Base-by-base conservation (phyloP, 352 stramenopile genomes). In the Lagenidium giganteum region DNA sequence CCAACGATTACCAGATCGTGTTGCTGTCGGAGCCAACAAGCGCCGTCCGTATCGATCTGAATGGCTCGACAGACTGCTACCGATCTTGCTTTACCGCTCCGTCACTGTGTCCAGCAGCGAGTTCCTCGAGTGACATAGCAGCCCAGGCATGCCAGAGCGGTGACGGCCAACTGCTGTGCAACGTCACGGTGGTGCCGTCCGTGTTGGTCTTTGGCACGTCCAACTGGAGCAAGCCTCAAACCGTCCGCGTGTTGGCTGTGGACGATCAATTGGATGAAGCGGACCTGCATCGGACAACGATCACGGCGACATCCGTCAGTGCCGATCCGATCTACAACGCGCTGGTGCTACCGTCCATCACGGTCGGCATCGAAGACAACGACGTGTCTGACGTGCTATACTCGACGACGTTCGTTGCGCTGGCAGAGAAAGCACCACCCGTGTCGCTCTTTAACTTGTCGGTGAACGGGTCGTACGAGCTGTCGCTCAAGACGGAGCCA, bases 1-100 rank as follows among this genome's bases (percentile, higher is more conserved):
- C 61, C 3, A 87, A 87, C 23, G 71, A 88, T 39, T 91, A 85
- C 38, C 75, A 91, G 42, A 64, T 88, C 8, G 39, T 87, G 5
- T 24, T 91, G 24, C 56, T 83, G 0, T 85, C 75, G 0, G 69
- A 88, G 40, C 79, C 79, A 6, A 87, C 58, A 11, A 44, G 58
- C 20, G 37, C 74, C 7, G 75, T 88, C 7, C 29, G 36, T 6
- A 54, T 91, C 3, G 23, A 37, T 2, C 53, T 91, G 12, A 59
- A 78, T 27, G 69, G 75, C 3, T 41, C 58, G 9, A 72, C 54
- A 0, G 65, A 64, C 9, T 91, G 79, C 53, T 91, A 87, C 37
- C 73, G 79, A 3, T 17, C 37, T 4, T 88, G 75, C 30, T 51
- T 71, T 4, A 11, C 11, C 3, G 28, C 26, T 2, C 57, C 54